phyloP scores from a whole-genome alignment of 140 eudicot species.

The Eryngium alpinum region DNA sequence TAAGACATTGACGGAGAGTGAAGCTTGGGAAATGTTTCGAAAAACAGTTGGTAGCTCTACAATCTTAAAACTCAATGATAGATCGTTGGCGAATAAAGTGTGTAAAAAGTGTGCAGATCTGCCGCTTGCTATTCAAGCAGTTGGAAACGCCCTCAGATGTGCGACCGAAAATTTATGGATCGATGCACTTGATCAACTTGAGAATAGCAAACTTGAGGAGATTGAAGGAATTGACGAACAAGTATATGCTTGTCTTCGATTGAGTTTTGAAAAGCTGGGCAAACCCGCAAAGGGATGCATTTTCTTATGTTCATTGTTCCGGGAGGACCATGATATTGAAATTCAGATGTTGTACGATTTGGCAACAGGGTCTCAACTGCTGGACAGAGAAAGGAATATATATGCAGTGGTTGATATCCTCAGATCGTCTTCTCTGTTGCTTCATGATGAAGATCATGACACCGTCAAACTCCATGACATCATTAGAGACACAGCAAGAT shows the following conservation, averaged over 20 bases:
- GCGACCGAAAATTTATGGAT: background rate
- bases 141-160: slow-evolving; percentile 13
- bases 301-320: too few species aligned
- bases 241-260: background rate
- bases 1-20: background rate
- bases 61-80: background rate
- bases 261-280: slow-evolving; percentile 8
- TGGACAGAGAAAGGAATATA: background rate
- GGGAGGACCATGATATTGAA: too few species aligned
- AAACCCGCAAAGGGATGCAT: slow-evolving; percentile 8
- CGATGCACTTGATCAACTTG: background rate
- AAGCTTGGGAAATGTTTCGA: slow-evolving; percentile 18
- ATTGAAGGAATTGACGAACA: background rate
- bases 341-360: too few species aligned
- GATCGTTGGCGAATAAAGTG: background rate
- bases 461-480: background rate
- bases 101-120: slow-evolving; percentile 10
- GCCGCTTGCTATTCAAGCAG: slow-evolving; percentile 14
- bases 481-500: too few species aligned
- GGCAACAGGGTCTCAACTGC: background rate
- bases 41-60: background rate
- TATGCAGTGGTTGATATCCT: background rate
- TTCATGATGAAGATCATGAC: background rate
- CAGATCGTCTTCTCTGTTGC: background rate
- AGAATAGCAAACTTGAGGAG: background rate